Evolutionary conservation across 2,329 filamentous ascomycete genomes (phyloP), one percentile per base, ranked within the genome.

Genomic region (Trichoderma sp.): DNA sequence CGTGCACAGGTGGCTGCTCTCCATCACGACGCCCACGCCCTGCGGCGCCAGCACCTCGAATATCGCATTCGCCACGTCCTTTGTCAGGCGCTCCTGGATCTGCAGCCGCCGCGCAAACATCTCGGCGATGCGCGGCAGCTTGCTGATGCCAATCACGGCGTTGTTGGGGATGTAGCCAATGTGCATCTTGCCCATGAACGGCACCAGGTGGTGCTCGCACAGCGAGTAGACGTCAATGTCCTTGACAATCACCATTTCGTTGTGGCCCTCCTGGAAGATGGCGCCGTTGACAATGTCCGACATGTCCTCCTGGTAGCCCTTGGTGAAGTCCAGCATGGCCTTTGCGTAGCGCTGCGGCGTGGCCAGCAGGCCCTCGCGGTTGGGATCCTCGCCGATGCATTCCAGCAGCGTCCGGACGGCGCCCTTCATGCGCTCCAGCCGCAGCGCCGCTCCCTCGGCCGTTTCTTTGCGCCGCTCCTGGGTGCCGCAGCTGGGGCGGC

Each of bases 101-200:
- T 99, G 96, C 5, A 99, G 86, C 68, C 96, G 87, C 65, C 96
- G 91, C 59, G 92, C 91, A 82, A 97, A 99, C 93, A 99, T 96
- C 77, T 99, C 94, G 66, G 95, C 96, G 73, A 99, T 95, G 71
- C 96, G 91, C 30, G 95, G 95, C 60, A 99, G 87, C 80, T 99
- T 99, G 37, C 94, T 97, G 64, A 99, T 90, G 60, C 96, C 96
- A 71, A 99, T 93, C 64, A 99, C 94, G 69, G 94, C 90, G 77
- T 94, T 89, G 76, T 90, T 89, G 34, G 96, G 96, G 72, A 99
- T 98, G 81, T 99, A 99, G 69, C 94, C 96, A 75, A 99, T 98
- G 82, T 99, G 96, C 93, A 99, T 98, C 93, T 97, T 98, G 75
- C 96, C 96, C 3, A 88, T 95, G 76, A 99, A 99, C 0, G 96